Base-by-base conservation (phyloP, 2,329 filamentous ascomycete species). In the Aspergillus sp. region DNA sequence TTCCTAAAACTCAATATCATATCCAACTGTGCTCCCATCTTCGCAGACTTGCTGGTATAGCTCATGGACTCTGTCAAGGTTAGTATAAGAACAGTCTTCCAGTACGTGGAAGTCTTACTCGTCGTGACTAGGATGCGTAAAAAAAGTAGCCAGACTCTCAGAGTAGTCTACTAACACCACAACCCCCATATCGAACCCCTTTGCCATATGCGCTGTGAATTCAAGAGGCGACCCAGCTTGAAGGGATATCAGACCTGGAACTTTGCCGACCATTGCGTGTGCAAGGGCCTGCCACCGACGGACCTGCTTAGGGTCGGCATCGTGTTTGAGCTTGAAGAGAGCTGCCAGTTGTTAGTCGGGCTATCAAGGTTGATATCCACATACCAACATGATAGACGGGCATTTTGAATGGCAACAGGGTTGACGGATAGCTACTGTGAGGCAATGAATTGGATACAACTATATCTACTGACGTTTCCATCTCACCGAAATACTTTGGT, bases 1-100 rank as follows among this genome's bases (percentile, higher is more conserved):
- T 39, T 6, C 6, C 17, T 39, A 50, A 25, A 50, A 50, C 14
- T 50, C 47, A n/a, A 50, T 50, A 50, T 50, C 47, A 50, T 50
- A 50, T 3, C 15, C 47, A 8, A 50, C 12, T 23, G 47, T 50
- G 19, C 47, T 50, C 14, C 33, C 47, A 21, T 50, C 31, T 33
- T 50, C 33, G 17, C 47, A 50, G 6, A 50, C 47, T 17, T 40
- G 4, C 19, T 7, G n/a, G n/a, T 50, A 50, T 1, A 50, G 7
- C 14, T 50, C 33, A 9, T 50, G 31, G 19, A 50, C 47, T 6
- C 47, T 50, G 33, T 23, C 33, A 37, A 6, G 0, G 21, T 44
- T 4, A 21, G 19, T 8, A 23, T 4, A 37, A 12, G 6, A 15
- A 15, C 33, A 0, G 3, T 4, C 15, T 37, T 19, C 11, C 1